Evolutionary conservation across 805 yeast genomes (phyloP), one percentile per base, ranked within the genome.

Genomic region (Cyberlindnera bimundalis): DNA sequence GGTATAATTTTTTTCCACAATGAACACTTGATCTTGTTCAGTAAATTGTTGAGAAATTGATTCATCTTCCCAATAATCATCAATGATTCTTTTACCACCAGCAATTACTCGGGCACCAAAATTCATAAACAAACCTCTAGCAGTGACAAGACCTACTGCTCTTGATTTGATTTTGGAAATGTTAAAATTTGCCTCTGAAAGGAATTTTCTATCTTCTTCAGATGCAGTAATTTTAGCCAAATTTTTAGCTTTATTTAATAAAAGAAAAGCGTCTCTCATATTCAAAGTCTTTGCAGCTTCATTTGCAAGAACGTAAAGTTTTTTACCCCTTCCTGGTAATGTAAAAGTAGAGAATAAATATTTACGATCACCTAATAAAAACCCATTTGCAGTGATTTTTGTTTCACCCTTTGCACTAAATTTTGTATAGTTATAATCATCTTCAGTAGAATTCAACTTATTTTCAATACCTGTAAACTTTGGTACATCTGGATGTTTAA

Each of bases 41-140:
- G 70, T 66, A 37, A 71, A 69, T 1, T 72, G 72, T 45, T 71
- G 71, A 15, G 60, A 62, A 28, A 55, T 58, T 1, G 70, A 70
- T 4, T 59, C 50, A 4, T 60, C 61, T 46, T 75, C 81, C 78
- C 79, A 78, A 53, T 78, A 77, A 53, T 77, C 83, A 55, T 77
- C 82, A 3, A 56, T 45, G 4, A 76, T 63, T 42, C 81, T 64
- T 27, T 59, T 57, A 6, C 82, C 83, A n/a, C 59, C 53, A 2
- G 59, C 58, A 16, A 78, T 53, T 2, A 72, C 54, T 17, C 74
- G 59, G 1, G 81, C 74, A 26, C 82, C 82, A 56, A 74, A 76
- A 34, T 62, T 62, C 38, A 76, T 59, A 48, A 57, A 78, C 33
- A 73, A 64, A 1, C 73, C 65, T 33, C 68, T 64, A 3, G 75